Evolutionary conservation across 2,329 filamentous ascomycete species (phyloP), one percentile per base, ranked within the genome.

Genomic region (Penicillium freii): DNA sequence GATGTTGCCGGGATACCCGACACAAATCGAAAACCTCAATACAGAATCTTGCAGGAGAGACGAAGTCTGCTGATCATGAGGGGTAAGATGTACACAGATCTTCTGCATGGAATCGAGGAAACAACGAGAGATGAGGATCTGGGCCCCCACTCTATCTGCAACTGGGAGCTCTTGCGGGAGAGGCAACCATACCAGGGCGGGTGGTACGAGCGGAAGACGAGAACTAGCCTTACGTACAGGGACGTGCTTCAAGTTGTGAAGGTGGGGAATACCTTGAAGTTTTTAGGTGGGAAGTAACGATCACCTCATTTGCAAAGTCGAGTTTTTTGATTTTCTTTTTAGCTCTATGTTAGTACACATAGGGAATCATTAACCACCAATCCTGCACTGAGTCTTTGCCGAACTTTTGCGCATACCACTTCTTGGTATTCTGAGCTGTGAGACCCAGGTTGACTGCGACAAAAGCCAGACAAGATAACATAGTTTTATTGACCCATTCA

Each of bases 191-290:
- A 73, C 59, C 56, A 60, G 29, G 72, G 70, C 6, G 82, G 82
- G 1, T 70, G 68, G 56, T 82, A 78, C 61, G 67, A 73, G 38
- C 76, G 85, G 58, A 70, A 71, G 48, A 84, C 78, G 29, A 78
- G 85, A 62, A 76, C 84, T 34, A 87, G 85, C 70, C 71, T 87
- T 64, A 88, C 85, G 3, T 86, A 94, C 71, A 83, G 93, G 63
- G 92, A 97, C 77, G 93, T 97, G 40, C 77, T 93, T 63, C 90
- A 88, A 68, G 89, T 95, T 19, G 88, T 88, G 8, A 90, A 86
- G 64, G 74, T 91, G 23, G 89, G 88, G 29, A 85, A 79, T 70
- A 90, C 86, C 66, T 76, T 92, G 53, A 86, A 83, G 60, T 80
- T 83, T 50, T 67, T 81, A 47, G 69, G 70, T 33, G 65, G 62